These are phyloP conservation scores for Clarireedia hainanense DNA, from an alignment of 2,329 filamentous ascomycete genomes.

Conservation along the genomic window DNA sequence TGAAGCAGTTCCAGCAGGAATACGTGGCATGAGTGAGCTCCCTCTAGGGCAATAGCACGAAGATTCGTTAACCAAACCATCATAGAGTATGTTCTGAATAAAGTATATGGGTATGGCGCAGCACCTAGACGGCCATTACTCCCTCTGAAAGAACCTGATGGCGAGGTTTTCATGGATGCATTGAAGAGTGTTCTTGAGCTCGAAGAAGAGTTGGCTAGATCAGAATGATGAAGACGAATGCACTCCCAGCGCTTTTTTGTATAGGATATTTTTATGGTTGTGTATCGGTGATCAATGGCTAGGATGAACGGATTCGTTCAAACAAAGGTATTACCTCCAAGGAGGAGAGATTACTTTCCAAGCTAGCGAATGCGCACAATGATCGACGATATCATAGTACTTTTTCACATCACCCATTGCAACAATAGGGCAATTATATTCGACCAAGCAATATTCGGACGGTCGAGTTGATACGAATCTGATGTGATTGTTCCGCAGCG, in stretches of 20 bases:
- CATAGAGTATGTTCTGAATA: background rate
- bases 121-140: background rate
- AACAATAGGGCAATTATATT: background rate
- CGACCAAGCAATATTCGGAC: background rate
- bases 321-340: background rate
- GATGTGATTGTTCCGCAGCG: background rate
- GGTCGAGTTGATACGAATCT: background rate
- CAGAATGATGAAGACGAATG: background rate
- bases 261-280: no score
- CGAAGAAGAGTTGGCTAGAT: background rate
- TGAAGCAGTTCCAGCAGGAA: background rate
- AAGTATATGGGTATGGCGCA: background rate
- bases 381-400: background rate
- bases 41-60: background rate
- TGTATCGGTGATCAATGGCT: background rate
- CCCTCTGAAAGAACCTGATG: background rate
- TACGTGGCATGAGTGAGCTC: background rate
- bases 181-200: background rate
- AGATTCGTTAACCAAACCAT: background rate
- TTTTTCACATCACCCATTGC: background rate
- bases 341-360: background rate
- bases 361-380: background rate
- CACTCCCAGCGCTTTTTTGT: background rate
- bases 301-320: background rate
- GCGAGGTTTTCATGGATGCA: background rate